Percentiles rank a stretch among this genome's conserved stretches.
Evolutionary conservation across 495 filamentous ascomycete species (phyloP).

Genomic region (Collariella sp.): DNA sequence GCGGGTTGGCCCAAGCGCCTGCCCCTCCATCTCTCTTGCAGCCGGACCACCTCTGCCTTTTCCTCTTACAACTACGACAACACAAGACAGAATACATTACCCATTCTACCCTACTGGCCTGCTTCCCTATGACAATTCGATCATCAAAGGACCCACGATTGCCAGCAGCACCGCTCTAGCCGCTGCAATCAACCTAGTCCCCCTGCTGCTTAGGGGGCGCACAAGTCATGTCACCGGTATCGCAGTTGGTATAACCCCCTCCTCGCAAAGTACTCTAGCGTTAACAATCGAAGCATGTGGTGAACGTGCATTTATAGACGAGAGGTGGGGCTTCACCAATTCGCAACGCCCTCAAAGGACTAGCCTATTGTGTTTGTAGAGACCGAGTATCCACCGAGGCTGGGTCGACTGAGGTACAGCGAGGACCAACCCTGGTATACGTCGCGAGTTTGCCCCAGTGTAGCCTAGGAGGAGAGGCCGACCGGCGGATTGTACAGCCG

Average conservation of each 20-base stretch:
- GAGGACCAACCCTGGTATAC: not conserved
- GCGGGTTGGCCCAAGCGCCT: no score
- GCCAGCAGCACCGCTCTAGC: not conserved
- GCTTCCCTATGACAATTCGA: no score
- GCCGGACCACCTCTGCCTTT: no score
- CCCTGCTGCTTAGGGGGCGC: not conserved
- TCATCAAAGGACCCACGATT: not conserved
- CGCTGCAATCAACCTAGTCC: constrained; percentile 1
- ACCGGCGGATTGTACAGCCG: not conserved
- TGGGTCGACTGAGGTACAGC: not conserved
- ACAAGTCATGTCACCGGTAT: not conserved
- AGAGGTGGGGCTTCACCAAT: not conserved
- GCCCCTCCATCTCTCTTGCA: no score
- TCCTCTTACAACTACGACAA: no score
- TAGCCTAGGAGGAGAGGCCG: constrained; percentile 6
- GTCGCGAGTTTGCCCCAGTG: not conserved
- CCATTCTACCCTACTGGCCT: no score
- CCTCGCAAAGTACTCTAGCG: not conserved
- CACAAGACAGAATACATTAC: no score
- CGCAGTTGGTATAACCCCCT: not conserved
- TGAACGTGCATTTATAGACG: not conserved
- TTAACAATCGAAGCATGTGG: not conserved
- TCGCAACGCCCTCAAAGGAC: not conserved
- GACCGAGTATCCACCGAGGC: not conserved
- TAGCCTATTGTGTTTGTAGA: constrained; percentile 3